Evolutionary conservation across 768 basidiomycete species (phyloP).

Genomic region (Russula emetica): DNA sequence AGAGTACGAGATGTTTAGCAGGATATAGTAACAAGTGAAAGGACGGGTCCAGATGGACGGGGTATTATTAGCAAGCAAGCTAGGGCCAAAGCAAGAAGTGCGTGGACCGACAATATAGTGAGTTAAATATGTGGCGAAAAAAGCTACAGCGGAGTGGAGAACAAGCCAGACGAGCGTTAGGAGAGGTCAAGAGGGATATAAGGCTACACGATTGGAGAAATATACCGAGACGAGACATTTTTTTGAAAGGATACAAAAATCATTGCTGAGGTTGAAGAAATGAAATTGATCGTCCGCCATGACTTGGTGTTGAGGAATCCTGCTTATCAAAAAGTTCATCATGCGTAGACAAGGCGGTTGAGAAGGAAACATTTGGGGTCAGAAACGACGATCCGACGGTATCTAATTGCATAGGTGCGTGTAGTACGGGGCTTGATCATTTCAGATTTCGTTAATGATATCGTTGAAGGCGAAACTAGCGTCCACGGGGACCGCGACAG

Average conservation of each 20-base stretch:
- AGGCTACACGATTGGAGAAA: slow-evolving; percentile 20
- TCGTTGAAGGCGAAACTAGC: slow-evolving; percentile 26
- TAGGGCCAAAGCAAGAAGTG: neutral
- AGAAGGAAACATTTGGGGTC: neutral
- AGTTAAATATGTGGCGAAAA: neutral
- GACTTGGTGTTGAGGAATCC: slow-evolving; percentile 3
- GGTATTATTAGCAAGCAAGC: slow-evolving; percentile 11
- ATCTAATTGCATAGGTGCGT: slow-evolving; percentile 13
- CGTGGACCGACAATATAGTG: slow-evolving; percentile 3
- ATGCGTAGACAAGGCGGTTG: neutral
- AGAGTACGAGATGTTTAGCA: neutral
- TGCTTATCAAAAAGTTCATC: slow-evolving; percentile 18
- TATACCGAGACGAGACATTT: slow-evolving; percentile 9
- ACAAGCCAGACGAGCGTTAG: neutral
- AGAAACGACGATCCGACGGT: slow-evolving; percentile 6
- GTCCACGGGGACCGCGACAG: slow-evolving; percentile 16
- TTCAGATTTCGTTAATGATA: slow-evolving; percentile 26
- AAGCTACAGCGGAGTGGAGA: slow-evolving; percentile 20
- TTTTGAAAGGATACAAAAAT: slow-evolving; percentile 13
- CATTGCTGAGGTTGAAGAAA: slow-evolving; percentile 1
- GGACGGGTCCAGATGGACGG: neutral
- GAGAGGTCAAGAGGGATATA: slow-evolving; percentile 11
- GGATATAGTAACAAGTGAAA: neutral
- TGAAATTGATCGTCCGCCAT: slow-evolving; percentile 13
- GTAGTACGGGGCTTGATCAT: slow-evolving; percentile 11